Conservation (phyloP, 768 basidiomycete species). For the Leucocoprinus sp. region DNA sequence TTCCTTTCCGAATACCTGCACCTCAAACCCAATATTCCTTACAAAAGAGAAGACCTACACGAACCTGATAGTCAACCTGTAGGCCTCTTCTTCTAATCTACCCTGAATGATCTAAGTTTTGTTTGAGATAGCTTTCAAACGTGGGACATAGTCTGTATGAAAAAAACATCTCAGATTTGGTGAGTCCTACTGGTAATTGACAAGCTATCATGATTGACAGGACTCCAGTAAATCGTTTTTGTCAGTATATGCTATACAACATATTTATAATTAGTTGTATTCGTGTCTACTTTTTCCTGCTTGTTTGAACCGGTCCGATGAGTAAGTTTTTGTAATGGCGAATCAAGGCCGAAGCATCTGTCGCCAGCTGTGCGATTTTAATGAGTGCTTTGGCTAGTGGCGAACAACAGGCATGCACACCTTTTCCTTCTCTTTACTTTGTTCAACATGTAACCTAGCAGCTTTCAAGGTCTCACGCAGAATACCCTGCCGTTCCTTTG, state of each 20-base stretch:
- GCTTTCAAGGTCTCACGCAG: constrained; percentile 23
- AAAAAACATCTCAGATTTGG: constrained; percentile 11
- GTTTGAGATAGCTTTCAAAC: constrained; percentile 2
- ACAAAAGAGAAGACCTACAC: neutral
- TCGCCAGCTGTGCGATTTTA: constrained; percentile 19
- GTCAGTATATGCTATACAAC: neutral
- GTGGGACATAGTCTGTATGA: constrained; percentile 7
- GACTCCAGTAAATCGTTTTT: neutral
- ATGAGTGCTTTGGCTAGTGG: neutral
- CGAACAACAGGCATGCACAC: constrained; percentile 14
- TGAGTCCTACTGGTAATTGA: neutral
- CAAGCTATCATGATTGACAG: neutral
- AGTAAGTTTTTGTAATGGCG: constrained; percentile 28
- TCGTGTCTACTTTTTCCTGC: neutral
- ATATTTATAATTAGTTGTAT: neutral
- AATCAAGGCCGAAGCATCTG: constrained; percentile 27
- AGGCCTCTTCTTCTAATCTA: neutral
- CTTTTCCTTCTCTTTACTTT: constrained; percentile 27
- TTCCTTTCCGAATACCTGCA: constrained; percentile 89
- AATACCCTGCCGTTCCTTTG: constrained; percentile 22
- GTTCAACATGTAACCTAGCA: constrained; percentile 27
- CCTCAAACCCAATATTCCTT: constrained; percentile 41
- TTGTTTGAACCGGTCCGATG: neutral
- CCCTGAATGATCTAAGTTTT: neutral
- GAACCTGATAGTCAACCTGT: neutral